Evolutionary conservation across 108 stramenopile species (phyloP).

Genomic region (Bacterosira constricta): DNA sequence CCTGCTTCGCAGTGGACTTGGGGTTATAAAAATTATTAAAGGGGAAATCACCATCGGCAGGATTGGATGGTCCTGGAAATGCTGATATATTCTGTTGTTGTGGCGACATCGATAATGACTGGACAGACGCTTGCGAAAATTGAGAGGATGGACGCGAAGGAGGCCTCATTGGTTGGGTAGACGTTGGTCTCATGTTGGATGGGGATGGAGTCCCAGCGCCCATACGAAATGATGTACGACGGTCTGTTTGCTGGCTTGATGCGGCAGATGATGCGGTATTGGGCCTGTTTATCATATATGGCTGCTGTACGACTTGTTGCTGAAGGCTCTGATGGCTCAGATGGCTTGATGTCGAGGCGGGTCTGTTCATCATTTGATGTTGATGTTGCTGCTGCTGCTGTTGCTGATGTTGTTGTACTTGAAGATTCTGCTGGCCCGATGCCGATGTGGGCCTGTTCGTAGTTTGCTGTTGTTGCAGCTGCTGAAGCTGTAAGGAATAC

Average conservation of each 20-base stretch:
- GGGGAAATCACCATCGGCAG: not conserved
- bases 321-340: constrained; percentile 32
- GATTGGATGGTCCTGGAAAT: no score
- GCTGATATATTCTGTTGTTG: no score
- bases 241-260: not conserved
- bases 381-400: constrained; percentile 1
- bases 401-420: not conserved
- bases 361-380: not conserved
- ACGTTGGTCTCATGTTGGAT: not conserved
- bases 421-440: constrained; percentile 9
- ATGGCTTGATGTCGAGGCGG: constrained; percentile 2
- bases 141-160: not conserved
- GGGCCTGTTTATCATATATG: no score
- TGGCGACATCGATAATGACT: not conserved
- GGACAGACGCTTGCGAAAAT: not conserved
- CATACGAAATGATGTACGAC: not conserved
- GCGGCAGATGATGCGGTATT: no score
- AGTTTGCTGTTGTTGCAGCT: not conserved
- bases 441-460: no score
- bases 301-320: constrained; percentile 2
- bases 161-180: not conserved
- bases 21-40: not conserved
- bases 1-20: not conserved
- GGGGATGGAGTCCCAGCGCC: not conserved
- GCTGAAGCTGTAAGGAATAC: constrained; percentile 5